Percentiles rank a stretch among this genome's conserved stretches.
Evolutionary conservation across 352 stramenopile genomes (phyloP).

Genomic region (Phytophthora citricola): DNA sequence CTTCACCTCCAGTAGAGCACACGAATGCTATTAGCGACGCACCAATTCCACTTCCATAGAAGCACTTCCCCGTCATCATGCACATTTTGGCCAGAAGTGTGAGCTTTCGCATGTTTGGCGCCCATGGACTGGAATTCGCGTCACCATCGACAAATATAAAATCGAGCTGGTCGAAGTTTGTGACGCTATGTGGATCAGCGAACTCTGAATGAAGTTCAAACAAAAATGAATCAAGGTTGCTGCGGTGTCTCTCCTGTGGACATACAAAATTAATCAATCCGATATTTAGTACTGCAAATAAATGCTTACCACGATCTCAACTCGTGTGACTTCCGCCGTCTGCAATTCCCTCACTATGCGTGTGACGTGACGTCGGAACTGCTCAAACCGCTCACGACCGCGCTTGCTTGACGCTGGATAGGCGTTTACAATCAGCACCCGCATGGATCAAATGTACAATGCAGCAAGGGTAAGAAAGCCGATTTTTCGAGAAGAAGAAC

Average conservation of each 20-base stretch:
- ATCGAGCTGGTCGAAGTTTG: constrained; percentile 82
- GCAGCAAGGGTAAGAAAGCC: background rate
- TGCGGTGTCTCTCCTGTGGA: constrained; percentile 62
- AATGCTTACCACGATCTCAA: constrained; percentile 65
- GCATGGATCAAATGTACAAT: constrained; percentile 45
- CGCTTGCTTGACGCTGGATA: constrained; percentile 53
- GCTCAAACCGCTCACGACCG: constrained; percentile 51
- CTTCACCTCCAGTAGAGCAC: constrained; percentile 74
- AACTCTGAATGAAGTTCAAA: constrained; percentile 84
- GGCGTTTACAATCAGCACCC: constrained; percentile 76
- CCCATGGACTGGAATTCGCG: constrained; percentile 65
- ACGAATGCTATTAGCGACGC: constrained; percentile 69
- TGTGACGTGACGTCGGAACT: constrained; percentile 61
- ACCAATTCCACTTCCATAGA: constrained; percentile 69
- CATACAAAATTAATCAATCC: background rate
- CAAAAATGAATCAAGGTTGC: constrained; percentile 74
- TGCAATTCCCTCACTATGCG: constrained; percentile 63
- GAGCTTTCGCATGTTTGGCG: constrained; percentile 67
- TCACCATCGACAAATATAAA: constrained; percentile 85
- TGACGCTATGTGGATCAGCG: constrained; percentile 65
- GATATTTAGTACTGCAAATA: background rate
- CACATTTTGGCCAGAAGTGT: constrained; percentile 81
- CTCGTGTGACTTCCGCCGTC: constrained; percentile 62
- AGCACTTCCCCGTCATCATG: constrained; percentile 90
- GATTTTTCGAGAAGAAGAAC: background rate